Percentiles rank a stretch among this genome's conserved stretches.
These are phyloP conservation scores for Volutella citrinella DNA, from an alignment of 2,329 filamentous ascomycete species.

Conservation along the genomic window DNA sequence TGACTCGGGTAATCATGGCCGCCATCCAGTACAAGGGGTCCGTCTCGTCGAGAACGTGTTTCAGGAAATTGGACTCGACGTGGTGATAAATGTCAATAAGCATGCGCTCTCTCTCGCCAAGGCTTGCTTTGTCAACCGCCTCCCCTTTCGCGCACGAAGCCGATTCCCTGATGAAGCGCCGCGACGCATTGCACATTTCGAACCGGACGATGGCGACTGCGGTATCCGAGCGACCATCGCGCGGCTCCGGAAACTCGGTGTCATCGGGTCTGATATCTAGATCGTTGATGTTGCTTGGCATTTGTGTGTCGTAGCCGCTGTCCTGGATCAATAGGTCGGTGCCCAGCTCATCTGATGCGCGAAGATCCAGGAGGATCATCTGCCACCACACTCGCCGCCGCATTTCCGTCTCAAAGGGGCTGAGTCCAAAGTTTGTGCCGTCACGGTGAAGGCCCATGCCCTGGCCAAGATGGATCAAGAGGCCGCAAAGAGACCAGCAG, in stretches of 20 bases:
- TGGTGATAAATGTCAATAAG: constrained; percentile 51
- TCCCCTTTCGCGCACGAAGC: constrained; percentile 27
- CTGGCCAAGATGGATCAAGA: constrained; percentile 57
- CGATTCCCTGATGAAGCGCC: constrained; percentile 29
- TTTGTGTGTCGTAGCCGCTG: constrained; percentile 43
- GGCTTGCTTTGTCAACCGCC: constrained; percentile 19
- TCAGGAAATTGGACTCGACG: constrained; percentile 54
- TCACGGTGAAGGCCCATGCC: constrained; percentile 61
- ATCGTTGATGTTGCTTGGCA: constrained; percentile 51
- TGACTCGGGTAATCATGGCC: constrained; percentile 65
- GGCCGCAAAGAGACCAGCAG: constrained; percentile 58
- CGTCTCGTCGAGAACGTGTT: constrained; percentile 45
- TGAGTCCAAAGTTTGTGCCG: constrained; percentile 46
- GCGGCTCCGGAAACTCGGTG: constrained; percentile 44
- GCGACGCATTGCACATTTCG: constrained; percentile 45
- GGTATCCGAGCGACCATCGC: constrained; percentile 51
- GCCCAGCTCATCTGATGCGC: constrained; percentile 52
- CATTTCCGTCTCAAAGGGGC: constrained; percentile 58
- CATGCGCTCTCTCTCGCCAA: constrained; percentile 39
- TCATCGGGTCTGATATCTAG: constrained; percentile 44
- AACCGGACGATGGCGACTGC: constrained; percentile 47
- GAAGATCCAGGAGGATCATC: constrained; percentile 55
- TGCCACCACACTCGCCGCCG: constrained; percentile 60
- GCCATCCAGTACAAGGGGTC: constrained; percentile 64
- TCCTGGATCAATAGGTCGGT: constrained; percentile 43